Evolutionary conservation across 768 basidiomycete species (phyloP).

Genomic region (Suillus fuscotomentosus): DNA sequence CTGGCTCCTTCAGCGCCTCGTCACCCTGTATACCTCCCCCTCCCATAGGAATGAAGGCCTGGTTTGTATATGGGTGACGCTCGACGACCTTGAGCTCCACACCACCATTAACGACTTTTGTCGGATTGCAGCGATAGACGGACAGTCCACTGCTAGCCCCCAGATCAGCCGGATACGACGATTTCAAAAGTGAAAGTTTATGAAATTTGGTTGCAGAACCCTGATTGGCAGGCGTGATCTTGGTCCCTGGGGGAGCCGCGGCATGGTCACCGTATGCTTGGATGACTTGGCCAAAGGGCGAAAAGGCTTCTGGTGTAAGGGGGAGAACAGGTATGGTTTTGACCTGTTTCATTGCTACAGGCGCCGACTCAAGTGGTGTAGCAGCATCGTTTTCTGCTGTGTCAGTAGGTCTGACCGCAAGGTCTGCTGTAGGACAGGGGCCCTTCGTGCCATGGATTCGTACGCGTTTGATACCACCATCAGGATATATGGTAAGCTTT

Average conservation of each 20-base stretch:
- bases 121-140: slow-evolving; percentile 77
- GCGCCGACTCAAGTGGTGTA: slow-evolving; percentile 7
- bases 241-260: slow-evolving; percentile 65
- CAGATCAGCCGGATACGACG: slow-evolving; percentile 58
- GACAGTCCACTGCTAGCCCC: slow-evolving; percentile 71
- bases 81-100: slow-evolving; percentile 76
- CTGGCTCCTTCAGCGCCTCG: slow-evolving; percentile 45
- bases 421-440: slow-evolving; percentile 13
- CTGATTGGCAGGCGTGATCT: slow-evolving; percentile 81
- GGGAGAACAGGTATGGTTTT: slow-evolving; percentile 55
- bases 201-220: slow-evolving; percentile 94
- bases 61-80: slow-evolving; percentile 85
- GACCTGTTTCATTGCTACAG: neutral
- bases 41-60: slow-evolving; percentile 95
- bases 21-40: slow-evolving; percentile 42
- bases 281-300: slow-evolving; percentile 86
- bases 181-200: slow-evolving; percentile 72
- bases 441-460: slow-evolving; percentile 70
- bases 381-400: slow-evolving; percentile 3
- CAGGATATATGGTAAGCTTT: slow-evolving; percentile 86
- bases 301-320: slow-evolving; percentile 84
- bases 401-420: no score
- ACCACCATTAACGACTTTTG: slow-evolving; percentile 40
- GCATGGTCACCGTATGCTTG: slow-evolving; percentile 77
- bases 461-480: slow-evolving; percentile 95